These are phyloP conservation scores for Phyllostachys edulis DNA, from an alignment of 176 grass and related monocot genomes.

Conservation along the genomic window DNA sequence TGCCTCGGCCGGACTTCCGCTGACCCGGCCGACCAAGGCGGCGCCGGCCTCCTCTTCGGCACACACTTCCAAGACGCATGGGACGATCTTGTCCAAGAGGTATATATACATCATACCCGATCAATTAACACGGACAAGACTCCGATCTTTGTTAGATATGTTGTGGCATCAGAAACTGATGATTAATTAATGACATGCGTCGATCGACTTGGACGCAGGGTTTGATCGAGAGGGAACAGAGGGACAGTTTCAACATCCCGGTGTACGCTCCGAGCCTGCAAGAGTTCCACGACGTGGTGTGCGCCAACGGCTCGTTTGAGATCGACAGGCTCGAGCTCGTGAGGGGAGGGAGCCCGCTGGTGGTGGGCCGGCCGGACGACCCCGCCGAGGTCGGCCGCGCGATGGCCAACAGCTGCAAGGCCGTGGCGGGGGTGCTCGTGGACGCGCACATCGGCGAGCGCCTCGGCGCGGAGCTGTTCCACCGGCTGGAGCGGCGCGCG, in stretches of 20 bases:
- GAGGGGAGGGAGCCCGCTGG: neutral
- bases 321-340: slow-evolving; percentile 32
- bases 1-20: slow-evolving; percentile 5
- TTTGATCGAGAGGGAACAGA: slow-evolving; percentile 36
- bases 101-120: too few relatives aligned
- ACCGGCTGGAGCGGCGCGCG: slow-evolving; percentile 14
- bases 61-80: slow-evolving; percentile 32
- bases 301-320: neutral
- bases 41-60: slow-evolving; percentile 22
- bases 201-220: neutral
- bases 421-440: slow-evolving; percentile 10
- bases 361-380: slow-evolving; percentile 17
- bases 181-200: too few relatives aligned
- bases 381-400: neutral
- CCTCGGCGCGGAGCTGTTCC: slow-evolving; percentile 22
- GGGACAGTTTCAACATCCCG: slow-evolving; percentile 41
- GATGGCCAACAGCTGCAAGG: slow-evolving; percentile 1
- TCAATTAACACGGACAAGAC: too few relatives aligned
- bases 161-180: too few relatives aligned
- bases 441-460: slow-evolving; percentile 34
- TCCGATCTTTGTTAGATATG: too few relatives aligned
- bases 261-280: slow-evolving; percentile 26
- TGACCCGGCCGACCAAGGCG: neutral
- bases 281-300: slow-evolving; percentile 24
- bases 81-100: slow-evolving; percentile 33